Evolutionary conservation across 2,329 filamentous ascomycete species (phyloP).

Genomic region (Colletotrichum sp.): DNA sequence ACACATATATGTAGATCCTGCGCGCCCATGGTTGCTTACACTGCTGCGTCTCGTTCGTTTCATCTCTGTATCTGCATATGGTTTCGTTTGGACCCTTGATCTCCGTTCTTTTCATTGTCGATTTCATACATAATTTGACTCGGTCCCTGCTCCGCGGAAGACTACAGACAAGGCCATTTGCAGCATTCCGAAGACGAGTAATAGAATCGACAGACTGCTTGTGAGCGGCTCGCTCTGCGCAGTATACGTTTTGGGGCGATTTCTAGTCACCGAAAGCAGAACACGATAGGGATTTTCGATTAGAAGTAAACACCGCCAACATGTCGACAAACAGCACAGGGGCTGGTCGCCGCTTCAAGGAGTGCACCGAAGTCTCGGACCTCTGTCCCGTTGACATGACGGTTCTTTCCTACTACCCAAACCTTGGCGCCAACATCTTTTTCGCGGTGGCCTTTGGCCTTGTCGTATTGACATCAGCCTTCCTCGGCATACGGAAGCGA

Average conservation of each 20-base stretch:
- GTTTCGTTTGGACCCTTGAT: not conserved
- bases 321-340: slow-evolving; percentile 15
- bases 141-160: not conserved
- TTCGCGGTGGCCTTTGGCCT: slow-evolving; percentile 56
- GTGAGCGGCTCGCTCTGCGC: not conserved
- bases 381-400: slow-evolving; percentile 57
- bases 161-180: not conserved
- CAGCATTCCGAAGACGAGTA: not conserved
- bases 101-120: not conserved
- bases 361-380: slow-evolving; percentile 43
- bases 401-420: slow-evolving; percentile 62
- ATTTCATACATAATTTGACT: not conserved
- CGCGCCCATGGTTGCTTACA: not conserved
- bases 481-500: slow-evolving; percentile 51
- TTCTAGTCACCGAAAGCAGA: not conserved
- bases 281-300: not conserved
- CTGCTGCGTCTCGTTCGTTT: not conserved
- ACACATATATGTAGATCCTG: not conserved
- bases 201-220: not conserved
- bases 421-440: slow-evolving; percentile 60
- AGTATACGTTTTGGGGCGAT: not conserved
- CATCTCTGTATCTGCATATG: not conserved
- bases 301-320: not conserved
- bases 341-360: slow-evolving; percentile 19
- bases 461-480: slow-evolving; percentile 44